Evolutionary conservation across 768 basidiomycete genomes (phyloP).

Genomic region (Coprinellus aureogranulatus): DNA sequence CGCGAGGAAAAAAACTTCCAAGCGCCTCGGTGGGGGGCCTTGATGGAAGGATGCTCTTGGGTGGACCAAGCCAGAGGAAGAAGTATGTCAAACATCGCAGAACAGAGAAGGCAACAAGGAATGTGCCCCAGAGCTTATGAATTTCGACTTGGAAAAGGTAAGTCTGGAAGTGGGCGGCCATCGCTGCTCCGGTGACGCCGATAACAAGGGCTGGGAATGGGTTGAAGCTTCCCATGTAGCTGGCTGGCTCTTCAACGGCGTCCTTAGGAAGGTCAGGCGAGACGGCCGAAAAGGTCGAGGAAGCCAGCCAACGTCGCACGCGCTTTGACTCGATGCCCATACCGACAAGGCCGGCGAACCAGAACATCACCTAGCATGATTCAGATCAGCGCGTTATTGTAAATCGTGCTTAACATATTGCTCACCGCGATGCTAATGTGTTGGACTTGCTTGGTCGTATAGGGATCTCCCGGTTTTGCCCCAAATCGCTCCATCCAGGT

Average conservation of each 20-base stretch:
- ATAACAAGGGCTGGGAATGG: constrained; percentile 92
- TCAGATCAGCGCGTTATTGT: neutral
- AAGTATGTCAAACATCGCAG: constrained; percentile 89
- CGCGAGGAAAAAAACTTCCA: constrained; percentile 80
- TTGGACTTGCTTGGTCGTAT: constrained; percentile 87
- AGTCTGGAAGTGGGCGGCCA: constrained; percentile 87
- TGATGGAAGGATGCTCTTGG: constrained; percentile 80
- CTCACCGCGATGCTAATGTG: constrained; percentile 90
- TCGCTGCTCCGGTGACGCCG: constrained; percentile 89
- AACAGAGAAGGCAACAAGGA: constrained; percentile 74
- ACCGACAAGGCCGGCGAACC: constrained; percentile 89
- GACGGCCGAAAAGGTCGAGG: constrained; percentile 41
- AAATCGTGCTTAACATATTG: constrained; percentile 1
- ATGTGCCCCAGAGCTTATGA: constrained; percentile 87
- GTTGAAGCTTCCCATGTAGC: constrained; percentile 78
- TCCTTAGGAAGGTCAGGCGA: constrained; percentile 33
- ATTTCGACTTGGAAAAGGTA: constrained; percentile 95
- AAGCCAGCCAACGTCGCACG: constrained; percentile 71
- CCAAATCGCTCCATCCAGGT: constrained; percentile 98
- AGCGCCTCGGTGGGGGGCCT: constrained; percentile 92
- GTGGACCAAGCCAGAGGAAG: constrained; percentile 88
- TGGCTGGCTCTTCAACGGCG: constrained; percentile 62
- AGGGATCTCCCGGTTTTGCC: constrained; percentile 74
- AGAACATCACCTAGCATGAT: constrained; percentile 78
- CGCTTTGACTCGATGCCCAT: constrained; percentile 83